Evolutionary conservation across 2,329 filamentous ascomycete genomes (phyloP).

Genomic region (Herpotrichia juniperi): DNA sequence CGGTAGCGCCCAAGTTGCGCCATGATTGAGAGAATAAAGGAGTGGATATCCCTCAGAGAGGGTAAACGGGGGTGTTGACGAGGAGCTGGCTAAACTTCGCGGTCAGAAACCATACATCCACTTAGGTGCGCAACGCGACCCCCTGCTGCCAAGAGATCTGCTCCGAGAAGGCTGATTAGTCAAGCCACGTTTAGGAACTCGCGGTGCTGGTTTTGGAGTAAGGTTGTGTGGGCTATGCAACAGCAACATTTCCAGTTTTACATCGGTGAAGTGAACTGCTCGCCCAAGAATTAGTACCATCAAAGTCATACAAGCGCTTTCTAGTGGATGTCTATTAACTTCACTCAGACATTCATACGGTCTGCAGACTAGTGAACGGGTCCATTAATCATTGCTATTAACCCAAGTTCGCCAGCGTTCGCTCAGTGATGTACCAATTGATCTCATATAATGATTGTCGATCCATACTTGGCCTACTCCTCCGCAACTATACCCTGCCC

Average conservation of each 20-base stretch:
- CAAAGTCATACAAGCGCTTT: too few relatives aligned
- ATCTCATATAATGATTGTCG: not conserved
- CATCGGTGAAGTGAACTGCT: too few relatives aligned
- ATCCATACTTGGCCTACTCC: conserved; percentile 25
- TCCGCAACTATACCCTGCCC: conserved; percentile 74
- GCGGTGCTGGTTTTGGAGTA: too few relatives aligned
- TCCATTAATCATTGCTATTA: conserved; percentile 1
- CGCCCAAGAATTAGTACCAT: too few relatives aligned
- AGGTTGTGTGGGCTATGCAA: too few relatives aligned
- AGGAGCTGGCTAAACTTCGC: not conserved
- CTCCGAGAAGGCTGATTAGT: too few relatives aligned
- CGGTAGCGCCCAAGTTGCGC: conserved; percentile 71
- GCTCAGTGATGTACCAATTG: conserved; percentile 7
- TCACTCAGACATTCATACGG: not conserved
- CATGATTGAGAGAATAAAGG: conserved; percentile 44
- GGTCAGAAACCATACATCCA: not conserved
- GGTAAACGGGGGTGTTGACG: not conserved
- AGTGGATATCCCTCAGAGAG: conserved; percentile 33
- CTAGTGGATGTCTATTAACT: too few relatives aligned
- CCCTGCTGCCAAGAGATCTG: not conserved
- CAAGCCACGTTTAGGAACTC: not conserved
- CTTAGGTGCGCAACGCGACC: not conserved
- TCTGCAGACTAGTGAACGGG: not conserved
- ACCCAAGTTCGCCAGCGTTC: conserved; percentile 3
- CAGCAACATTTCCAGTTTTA: too few relatives aligned